These are phyloP conservation scores for Pseudocercospora fuligena DNA, from an alignment of 2,329 filamentous ascomycete genomes.

Conservation along the genomic window DNA sequence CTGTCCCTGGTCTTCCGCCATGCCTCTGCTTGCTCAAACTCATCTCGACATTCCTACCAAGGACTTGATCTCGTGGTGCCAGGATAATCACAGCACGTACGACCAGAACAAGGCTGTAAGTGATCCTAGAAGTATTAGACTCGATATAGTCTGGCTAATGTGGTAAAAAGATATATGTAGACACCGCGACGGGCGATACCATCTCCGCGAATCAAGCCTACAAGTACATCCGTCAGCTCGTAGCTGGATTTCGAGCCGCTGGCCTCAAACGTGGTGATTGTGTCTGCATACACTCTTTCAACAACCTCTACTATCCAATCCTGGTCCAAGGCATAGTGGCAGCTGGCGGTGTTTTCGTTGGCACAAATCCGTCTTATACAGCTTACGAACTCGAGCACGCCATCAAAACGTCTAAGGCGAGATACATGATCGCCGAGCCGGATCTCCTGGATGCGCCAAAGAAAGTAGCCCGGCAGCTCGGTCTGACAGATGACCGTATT, in stretches of 20 bases:
- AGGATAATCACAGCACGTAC: neutral
- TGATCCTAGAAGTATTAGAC: no score
- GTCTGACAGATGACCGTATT: constrained; percentile 46
- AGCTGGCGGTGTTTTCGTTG: constrained; percentile 39
- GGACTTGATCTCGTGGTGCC: neutral
- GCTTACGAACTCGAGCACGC: constrained; percentile 39
- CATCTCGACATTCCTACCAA: neutral
- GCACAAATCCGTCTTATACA: constrained; percentile 43
- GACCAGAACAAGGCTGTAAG: constrained; percentile 36
- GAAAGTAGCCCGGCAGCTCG: constrained; percentile 32
- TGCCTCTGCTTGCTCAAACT: neutral
- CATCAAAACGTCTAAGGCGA: constrained; percentile 34
- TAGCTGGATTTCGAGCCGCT: constrained; percentile 54
- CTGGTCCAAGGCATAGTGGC: constrained; percentile 32
- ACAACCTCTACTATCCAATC: constrained; percentile 46
- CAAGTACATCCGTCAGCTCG: constrained; percentile 50
- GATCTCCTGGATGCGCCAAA: constrained; percentile 45
- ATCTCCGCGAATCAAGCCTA: constrained; percentile 23
- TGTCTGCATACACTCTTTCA: constrained; percentile 60
- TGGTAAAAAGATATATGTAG: constrained; percentile 4
- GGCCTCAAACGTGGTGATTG: constrained; percentile 56
- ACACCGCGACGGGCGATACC: constrained; percentile 7
- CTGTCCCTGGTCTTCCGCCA: neutral
- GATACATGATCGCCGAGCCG: constrained; percentile 38
- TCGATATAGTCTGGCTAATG: neutral